These are phyloP conservation scores for Thalia dealbata DNA, from an alignment of 176 grass and related monocot genomes.

Conservation along the genomic window DNA sequence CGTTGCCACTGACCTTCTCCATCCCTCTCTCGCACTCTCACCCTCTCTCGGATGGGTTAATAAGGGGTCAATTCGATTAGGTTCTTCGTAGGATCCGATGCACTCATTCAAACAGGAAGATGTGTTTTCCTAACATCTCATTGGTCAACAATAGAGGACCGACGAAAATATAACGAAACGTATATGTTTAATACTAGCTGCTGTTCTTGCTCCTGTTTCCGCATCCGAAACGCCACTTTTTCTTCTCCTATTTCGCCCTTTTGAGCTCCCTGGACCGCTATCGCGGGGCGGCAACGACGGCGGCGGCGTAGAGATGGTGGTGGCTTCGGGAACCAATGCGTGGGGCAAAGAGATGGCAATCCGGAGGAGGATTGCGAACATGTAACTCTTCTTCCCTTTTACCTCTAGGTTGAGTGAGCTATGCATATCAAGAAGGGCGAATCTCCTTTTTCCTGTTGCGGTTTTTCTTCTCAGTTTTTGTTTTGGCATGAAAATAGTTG, in stretches of 20 bases:
- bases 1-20: slow-evolving; percentile 17
- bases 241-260: background rate
- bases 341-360: slow-evolving; percentile 52
- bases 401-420: background rate
- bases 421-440: background rate
- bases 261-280: background rate
- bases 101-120: background rate
- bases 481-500: background rate
- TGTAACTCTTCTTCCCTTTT: background rate
- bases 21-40: slow-evolving; percentile 1
- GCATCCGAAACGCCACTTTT: too few species aligned
- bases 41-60: background rate
- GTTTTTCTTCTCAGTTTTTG: background rate
- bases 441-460: background rate
- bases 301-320: slow-evolving; percentile 27
- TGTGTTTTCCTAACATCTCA: background rate
- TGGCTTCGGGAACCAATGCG: slow-evolving; percentile 17
- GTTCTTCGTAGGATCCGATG: background rate
- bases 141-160: background rate
- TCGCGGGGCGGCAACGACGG: background rate
- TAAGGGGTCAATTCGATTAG: background rate
- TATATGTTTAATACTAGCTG: too few species aligned
- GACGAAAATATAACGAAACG: too few species aligned
- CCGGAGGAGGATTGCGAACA: slow-evolving; percentile 47
- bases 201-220: too few species aligned